Conservation (phyloP, 306 rosid genomes). For the Carpinus fangiana region DNA sequence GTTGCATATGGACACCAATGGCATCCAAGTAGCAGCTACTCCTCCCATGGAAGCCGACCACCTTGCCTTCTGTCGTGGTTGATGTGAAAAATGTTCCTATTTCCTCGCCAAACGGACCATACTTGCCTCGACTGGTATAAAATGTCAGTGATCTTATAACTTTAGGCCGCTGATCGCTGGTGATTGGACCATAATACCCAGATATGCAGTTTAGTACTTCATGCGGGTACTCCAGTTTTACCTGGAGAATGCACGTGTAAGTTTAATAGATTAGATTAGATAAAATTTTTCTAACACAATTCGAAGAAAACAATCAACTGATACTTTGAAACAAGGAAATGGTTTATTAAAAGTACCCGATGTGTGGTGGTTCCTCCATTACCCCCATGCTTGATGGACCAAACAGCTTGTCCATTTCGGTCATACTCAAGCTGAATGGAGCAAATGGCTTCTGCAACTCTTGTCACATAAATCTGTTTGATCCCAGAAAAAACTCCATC, state of each 20-base stretch:
- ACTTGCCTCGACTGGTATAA: constrained; percentile 71
- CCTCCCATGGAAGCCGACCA: constrained; percentile 85
- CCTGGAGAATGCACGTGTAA: constrained; percentile 39
- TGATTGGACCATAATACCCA: constrained; percentile 65
- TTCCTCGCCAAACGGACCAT: constrained; percentile 90
- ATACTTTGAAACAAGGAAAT: background rate
- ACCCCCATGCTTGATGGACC: constrained; percentile 93
- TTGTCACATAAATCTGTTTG: constrained; percentile 76
- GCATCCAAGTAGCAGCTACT: constrained; percentile 90
- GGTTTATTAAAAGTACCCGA: constrained; percentile 42
- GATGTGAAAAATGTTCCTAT: constrained; percentile 89
- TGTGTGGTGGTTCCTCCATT: constrained; percentile 60
- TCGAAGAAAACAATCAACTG: too few relatives aligned
- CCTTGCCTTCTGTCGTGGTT: constrained; percentile 81
- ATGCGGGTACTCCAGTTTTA: constrained; percentile 78
- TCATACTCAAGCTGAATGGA: constrained; percentile 89
- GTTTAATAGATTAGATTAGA: too few relatives aligned
- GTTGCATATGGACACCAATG: constrained; percentile 93
- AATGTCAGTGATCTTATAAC: constrained; percentile 75
- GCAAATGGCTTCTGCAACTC: constrained; percentile 64
- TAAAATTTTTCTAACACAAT: too few relatives aligned
- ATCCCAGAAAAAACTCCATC: constrained; percentile 90
- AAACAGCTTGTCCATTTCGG: constrained; percentile 79
- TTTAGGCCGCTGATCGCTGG: constrained; percentile 42
- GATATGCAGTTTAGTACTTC: constrained; percentile 76